phyloP scores from a whole-genome alignment of 805 yeast genomes.

The Nadsonia fulvescens region DNA sequence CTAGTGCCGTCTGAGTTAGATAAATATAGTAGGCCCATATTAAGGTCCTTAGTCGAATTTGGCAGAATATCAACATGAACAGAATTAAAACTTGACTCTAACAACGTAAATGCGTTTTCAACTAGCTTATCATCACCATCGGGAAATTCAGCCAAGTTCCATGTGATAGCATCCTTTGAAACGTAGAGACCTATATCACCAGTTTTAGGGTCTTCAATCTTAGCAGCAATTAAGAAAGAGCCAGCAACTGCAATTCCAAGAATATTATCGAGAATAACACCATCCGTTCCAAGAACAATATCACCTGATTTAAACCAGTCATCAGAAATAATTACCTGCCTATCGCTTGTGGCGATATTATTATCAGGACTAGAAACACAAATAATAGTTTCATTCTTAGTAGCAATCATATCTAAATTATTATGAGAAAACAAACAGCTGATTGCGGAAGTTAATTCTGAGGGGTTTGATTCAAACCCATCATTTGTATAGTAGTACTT shows the following conservation, averaged over 20 bases:
- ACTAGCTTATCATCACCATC: conserved; percentile 8
- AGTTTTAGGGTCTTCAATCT: conserved; percentile 12
- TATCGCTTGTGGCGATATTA: conserved; percentile 21
- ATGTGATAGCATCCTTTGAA: conserved; percentile 19
- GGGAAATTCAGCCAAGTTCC: conserved; percentile 22
- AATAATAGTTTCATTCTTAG: conserved; percentile 21
- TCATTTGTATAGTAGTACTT: conserved; percentile 27
- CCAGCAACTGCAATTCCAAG: conserved; percentile 21
- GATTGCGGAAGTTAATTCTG: conserved; percentile 21
- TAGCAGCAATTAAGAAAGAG: conserved; percentile 20
- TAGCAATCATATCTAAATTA: conserved; percentile 12
- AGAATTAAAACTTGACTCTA: conserved; percentile 23
- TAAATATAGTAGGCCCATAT: conserved; percentile 18
- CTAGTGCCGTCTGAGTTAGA: conserved; percentile 35
- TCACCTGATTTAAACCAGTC: conserved; percentile 27
- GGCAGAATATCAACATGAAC: conserved; percentile 23
- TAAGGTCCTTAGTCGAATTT: conserved; percentile 2
- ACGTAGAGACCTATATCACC: conserved; percentile 15
- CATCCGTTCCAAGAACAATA: conserved; percentile 17
- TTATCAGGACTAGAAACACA: conserved; percentile 28
- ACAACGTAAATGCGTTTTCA: conserved; percentile 15
- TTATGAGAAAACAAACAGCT: conserved; percentile 14
- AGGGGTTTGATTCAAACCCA: conserved; percentile 22
- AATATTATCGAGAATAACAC: conserved; percentile 16
- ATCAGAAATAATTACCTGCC: conserved; percentile 22